These are phyloP conservation scores for Penstemon newberryi DNA, from an alignment of 257 asterid genomes.

Conservation along the genomic window DNA sequence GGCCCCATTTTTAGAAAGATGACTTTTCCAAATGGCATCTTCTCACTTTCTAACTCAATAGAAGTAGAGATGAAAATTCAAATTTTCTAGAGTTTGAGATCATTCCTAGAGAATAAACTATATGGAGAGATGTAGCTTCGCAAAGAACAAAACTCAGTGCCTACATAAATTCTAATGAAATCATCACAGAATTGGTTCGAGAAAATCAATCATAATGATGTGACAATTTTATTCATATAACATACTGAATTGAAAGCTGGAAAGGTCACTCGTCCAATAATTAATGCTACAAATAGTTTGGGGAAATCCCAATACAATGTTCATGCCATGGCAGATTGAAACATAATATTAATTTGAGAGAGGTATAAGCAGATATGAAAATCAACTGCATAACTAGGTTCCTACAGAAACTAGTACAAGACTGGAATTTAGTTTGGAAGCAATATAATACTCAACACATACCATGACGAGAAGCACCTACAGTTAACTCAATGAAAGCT, in stretches of 20 bases:
- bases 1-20: background rate
- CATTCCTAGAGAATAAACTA: background rate
- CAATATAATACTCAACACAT: no score
- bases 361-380: no score
- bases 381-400: no score
- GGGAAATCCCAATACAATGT: background rate
- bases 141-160: background rate
- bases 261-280: background rate
- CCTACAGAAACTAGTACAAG: no score
- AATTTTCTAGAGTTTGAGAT: no score
- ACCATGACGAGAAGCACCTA: background rate
- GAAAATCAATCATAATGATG: background rate
- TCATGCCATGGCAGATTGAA: background rate
- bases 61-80: no score
- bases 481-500: background rate
- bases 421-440: no score
- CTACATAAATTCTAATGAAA: background rate
- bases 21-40: background rate
- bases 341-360: no score
- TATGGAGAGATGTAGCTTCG: background rate
- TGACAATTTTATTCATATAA: background rate
- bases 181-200: background rate
- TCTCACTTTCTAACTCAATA: background rate
- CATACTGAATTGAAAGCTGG: background rate
- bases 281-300: background rate